phyloP scores from a whole-genome alignment of 129 eudicot species.

The Centrapalus pauciflorus region DNA sequence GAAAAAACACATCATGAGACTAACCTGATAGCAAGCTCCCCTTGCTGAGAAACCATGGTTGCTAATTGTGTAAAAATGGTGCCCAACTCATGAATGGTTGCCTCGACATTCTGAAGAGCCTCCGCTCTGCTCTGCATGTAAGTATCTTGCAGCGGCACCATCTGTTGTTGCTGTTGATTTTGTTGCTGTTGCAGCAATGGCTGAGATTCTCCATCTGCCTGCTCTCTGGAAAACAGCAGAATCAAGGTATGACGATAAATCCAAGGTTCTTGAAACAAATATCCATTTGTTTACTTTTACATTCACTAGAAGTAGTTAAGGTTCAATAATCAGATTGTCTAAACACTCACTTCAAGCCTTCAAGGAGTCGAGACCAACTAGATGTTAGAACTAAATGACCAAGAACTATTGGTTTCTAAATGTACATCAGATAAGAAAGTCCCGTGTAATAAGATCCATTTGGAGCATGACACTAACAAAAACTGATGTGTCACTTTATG shows the following conservation, averaged over 20 bases:
- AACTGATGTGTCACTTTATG: not conserved
- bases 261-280: not conserved
- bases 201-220: conserved; percentile 74
- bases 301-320: not conserved
- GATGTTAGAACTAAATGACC: not conserved
- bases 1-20: not conserved
- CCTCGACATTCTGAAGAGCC: conserved; percentile 90
- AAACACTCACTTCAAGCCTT: not conserved
- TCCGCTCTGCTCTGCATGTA: conserved; percentile 95
- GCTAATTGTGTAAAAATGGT: conserved; percentile 85
- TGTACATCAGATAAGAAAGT: not conserved
- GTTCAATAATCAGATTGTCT: not conserved
- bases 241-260: not conserved
- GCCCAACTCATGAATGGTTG: conserved; percentile 86
- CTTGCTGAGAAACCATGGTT: conserved; percentile 93
- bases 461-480: not conserved
- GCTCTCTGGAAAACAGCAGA: conserved; percentile 43
- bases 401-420: not conserved
- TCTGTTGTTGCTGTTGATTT: conserved; percentile 67
- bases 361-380: not conserved
- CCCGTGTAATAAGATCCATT: not conserved
- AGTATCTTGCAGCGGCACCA: conserved; percentile 74
- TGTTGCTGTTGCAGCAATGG: conserved; percentile 75
- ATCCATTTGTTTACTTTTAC: not conserved
- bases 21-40: conserved; percentile 87